phyloP scores from a whole-genome alignment of 805 yeast species.

The Hanseniaspora osmophila region DNA sequence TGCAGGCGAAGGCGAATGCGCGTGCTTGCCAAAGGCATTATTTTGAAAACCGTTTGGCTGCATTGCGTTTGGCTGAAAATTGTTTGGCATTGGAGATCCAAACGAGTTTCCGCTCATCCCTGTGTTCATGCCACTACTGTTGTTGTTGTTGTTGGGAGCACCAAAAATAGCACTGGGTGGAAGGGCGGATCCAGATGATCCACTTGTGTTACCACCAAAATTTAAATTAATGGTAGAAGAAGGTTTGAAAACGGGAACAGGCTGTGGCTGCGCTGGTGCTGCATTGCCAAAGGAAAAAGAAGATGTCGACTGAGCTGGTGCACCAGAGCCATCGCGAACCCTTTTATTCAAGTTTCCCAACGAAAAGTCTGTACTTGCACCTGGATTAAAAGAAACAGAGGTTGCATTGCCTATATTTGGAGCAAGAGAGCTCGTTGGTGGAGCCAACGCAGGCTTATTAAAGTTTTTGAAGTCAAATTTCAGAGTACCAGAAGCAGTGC shows the following conservation, averaged over 20 bases:
- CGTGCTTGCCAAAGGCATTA: too few relatives aligned
- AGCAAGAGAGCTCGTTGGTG: not conserved
- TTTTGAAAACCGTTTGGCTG: too few relatives aligned
- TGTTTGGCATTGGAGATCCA: not conserved
- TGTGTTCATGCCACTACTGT: too few relatives aligned
- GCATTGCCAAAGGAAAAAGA: not conserved
- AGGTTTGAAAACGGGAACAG: not conserved
- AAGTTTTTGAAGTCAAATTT: not conserved
- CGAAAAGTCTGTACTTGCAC: not conserved
- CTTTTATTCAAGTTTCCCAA: too few relatives aligned
- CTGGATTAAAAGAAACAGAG: not conserved
- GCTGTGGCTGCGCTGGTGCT: not conserved
- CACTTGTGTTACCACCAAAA: conserved; percentile 1
- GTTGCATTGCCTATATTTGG: not conserved
- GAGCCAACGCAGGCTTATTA: not conserved
- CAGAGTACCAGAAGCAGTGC: not conserved
- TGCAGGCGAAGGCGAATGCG: conserved; percentile 12
- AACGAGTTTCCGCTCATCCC: not conserved
- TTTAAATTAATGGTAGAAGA: not conserved
- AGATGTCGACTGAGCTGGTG: not conserved
- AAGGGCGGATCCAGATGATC: conserved; percentile 6
- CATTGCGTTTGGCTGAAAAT: too few relatives aligned
- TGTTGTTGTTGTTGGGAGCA: not conserved
- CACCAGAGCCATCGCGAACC: not conserved
- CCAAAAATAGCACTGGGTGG: conserved; percentile 7